Evolutionary conservation across 345 rosid species (phyloP).

Genomic region (Populus euphratica): DNA sequence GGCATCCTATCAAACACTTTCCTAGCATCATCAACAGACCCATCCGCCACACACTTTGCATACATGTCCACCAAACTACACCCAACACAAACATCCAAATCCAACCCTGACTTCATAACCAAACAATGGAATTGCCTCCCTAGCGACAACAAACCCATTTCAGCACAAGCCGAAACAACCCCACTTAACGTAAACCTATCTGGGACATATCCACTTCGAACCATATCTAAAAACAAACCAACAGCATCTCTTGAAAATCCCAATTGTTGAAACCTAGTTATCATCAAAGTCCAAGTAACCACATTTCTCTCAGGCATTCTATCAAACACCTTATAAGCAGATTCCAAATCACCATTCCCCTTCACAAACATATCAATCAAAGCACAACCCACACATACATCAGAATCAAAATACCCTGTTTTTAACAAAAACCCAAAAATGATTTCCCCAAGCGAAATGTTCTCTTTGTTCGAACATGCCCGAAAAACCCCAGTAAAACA

Average conservation of each 20-base stretch:
- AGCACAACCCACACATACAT: conserved; percentile 62
- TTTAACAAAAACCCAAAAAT: conserved; percentile 50
- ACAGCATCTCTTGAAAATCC: conserved; percentile 48
- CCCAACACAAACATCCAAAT: conserved; percentile 55
- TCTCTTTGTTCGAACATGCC: conserved; percentile 47
- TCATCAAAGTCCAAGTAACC: conserved; percentile 67
- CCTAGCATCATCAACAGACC: conserved; percentile 51
- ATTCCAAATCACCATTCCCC: conserved; percentile 42
- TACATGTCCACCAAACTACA: conserved; percentile 80
- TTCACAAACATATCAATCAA: conserved; percentile 60
- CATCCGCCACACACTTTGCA: conserved; percentile 47
- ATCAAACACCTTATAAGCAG: conserved; percentile 56
- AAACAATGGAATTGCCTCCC: conserved; percentile 67
- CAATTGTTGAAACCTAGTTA: conserved; percentile 49
- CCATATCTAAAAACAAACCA: conserved; percentile 49
- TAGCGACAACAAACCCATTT: conserved; percentile 31
- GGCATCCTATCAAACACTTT: conserved; percentile 62
- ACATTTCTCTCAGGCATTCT: conserved; percentile 55
- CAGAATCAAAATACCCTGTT: conserved; percentile 47
- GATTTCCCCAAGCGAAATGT: conserved; percentile 35
- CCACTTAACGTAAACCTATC: conserved; percentile 55
- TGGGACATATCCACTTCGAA: conserved; percentile 41
- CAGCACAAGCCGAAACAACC: conserved; percentile 53
- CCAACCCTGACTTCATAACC: conserved; percentile 44
- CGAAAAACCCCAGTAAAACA: conserved; percentile 56